Base-by-base conservation (phyloP, 1,284 basidiomycete genomes). In the Fomitopsis betulina region DNA sequence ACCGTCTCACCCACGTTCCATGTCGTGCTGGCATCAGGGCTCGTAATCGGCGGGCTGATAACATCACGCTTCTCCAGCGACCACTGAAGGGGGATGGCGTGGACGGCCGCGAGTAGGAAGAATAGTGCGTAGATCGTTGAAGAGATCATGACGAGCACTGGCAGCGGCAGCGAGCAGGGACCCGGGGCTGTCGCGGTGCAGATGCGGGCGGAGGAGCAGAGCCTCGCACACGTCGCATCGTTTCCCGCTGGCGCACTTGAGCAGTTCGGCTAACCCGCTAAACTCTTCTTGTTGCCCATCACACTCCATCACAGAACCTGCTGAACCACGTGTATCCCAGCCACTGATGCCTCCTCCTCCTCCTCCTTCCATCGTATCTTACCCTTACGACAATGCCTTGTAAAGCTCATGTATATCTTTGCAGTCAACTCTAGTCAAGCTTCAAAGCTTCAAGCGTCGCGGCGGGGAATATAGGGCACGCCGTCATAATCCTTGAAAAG, bases 1-100 rank as follows among this genome's bases (percentile, higher is more conserved):
- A 57, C 55, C 21, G 54, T 62, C 59, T 60, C 58, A 10, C 63
- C 63, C 12, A 56, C 56, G 21, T 50, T 60, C 63, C 63, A 62
- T 30, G 62, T 57, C 19, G 63, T 60, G 45, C 56, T 49, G 17
- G 63, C 63, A 35, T 56, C 51, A 5, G 63, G 63, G 38, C 57
- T 58, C 32, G 59, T 64, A 53, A 64, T 60, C 1, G 61, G 63
- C 13, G 63, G 61, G 43, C 39, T 42, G 27, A 61, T 58, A n/a
- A 58, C 63, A 42, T 64, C 63, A 32, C 61, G 61, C 23, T 38
- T 17, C 23, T 43, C 40, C n/a, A 54, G 30, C 9, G 32, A 30
- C 17, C 27, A 45, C 23, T 49, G 27, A 19, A 55, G 30, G 39
- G 59, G 49, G 12, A 52, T 38, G 45, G 56, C 59, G 52, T 43